Conservation (phyloP, 2,329 filamentous ascomycete genomes). For the Aureobasidium uvarum region DNA sequence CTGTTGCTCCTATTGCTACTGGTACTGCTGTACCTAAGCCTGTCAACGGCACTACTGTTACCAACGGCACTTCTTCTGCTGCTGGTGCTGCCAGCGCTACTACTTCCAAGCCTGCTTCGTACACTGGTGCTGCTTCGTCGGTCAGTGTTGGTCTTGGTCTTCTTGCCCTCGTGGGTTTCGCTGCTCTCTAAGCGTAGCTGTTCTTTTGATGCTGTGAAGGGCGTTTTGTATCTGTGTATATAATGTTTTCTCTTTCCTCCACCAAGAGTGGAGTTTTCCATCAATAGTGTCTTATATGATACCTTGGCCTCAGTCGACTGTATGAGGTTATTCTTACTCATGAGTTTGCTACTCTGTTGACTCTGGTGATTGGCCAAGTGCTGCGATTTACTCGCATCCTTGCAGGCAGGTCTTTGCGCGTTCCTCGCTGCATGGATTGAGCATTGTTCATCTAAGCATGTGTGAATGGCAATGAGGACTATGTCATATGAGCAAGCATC, state of each 20-base stretch:
- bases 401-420: too few relatives aligned
- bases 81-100: not conserved
- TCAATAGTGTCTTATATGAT: too few relatives aligned
- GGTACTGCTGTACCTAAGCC: not conserved
- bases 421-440: not conserved
- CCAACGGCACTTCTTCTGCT: not conserved
- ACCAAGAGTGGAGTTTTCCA: too few relatives aligned
- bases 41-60: not conserved
- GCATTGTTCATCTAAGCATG: not conserved
- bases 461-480: too few relatives aligned
- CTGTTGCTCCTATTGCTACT: not conserved
- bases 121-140: conserved; percentile 1
- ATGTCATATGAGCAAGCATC: too few relatives aligned
- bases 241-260: not conserved
- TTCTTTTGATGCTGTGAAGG: not conserved
- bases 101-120: not conserved
- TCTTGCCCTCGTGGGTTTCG: conserved; percentile 3
- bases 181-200: not conserved
- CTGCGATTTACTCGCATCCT: too few relatives aligned
- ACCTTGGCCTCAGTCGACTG: too few relatives aligned
- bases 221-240: not conserved
- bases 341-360: too few relatives aligned
- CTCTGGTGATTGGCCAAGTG: too few relatives aligned
- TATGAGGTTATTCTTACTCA: too few relatives aligned
- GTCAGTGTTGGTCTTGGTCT: not conserved